phyloP scores from a whole-genome alignment of 2,329 filamentous ascomycete species.

The Dactylellina leptospora region DNA sequence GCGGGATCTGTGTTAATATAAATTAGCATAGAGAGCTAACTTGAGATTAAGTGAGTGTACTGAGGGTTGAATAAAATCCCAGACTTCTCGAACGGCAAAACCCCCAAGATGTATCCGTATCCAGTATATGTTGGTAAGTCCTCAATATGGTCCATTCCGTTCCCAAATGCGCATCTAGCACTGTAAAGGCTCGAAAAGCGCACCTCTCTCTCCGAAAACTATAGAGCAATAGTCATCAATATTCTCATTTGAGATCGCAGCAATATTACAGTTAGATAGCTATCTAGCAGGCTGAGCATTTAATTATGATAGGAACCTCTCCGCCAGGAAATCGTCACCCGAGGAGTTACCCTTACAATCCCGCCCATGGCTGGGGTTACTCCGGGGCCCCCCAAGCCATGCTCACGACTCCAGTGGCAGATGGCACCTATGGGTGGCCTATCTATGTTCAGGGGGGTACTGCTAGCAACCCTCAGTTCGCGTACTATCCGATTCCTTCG shows the following conservation, averaged over 20 bases:
- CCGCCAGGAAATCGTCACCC: not conserved
- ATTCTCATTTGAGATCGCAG: too few relatives aligned
- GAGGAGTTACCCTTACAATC: not conserved
- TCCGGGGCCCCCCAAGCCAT: not conserved
- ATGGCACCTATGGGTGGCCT: slow-evolving; percentile 38
- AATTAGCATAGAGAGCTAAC: too few relatives aligned
- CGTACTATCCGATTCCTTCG: slow-evolving; percentile 33
- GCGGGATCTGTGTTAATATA: too few relatives aligned
- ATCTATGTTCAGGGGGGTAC: slow-evolving; percentile 44
- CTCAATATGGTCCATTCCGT: too few relatives aligned
- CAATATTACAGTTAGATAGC: too few relatives aligned
- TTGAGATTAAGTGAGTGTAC: too few relatives aligned
- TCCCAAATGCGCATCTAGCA: too few relatives aligned
- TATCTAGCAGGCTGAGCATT: too few relatives aligned
- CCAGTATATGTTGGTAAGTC: slow-evolving; percentile 23
- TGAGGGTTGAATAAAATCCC: too few relatives aligned
- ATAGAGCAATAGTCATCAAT: too few relatives aligned
- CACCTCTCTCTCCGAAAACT: too few relatives aligned
- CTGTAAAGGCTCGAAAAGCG: not conserved
- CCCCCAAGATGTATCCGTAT: slow-evolving; percentile 11
- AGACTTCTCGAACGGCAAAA: slow-evolving; percentile 11
- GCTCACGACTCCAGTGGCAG: not conserved
- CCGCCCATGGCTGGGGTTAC: slow-evolving; percentile 33
- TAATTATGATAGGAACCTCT: not conserved
- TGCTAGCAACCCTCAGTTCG: slow-evolving; percentile 31